Evolutionary conservation across 805 yeast species (phyloP).

Genomic region (Cyberlindnera nakhonratchasimensis): DNA sequence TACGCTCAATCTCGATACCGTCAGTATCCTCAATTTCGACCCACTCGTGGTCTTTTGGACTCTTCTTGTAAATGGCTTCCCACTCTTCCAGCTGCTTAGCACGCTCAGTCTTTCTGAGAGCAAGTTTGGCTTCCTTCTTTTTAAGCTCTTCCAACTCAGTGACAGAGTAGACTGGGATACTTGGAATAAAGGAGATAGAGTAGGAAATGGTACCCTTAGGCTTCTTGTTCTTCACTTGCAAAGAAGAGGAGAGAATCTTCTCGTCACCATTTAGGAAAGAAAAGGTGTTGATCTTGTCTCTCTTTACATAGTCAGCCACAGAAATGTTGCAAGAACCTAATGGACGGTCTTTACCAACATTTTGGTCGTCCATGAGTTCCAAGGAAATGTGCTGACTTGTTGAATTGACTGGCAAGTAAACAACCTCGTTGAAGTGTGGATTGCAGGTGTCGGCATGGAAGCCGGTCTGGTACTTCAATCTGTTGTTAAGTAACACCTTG

Average conservation of each 20-base stretch:
- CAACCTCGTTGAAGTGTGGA: constrained; percentile 58
- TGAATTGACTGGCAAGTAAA: constrained; percentile 58
- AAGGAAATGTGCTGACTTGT: constrained; percentile 56
- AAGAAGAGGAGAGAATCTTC: constrained; percentile 37
- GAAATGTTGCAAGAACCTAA: constrained; percentile 57
- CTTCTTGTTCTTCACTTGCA: constrained; percentile 33
- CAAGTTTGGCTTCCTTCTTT: constrained; percentile 37
- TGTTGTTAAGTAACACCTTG: constrained; percentile 54
- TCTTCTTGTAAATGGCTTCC: constrained; percentile 46
- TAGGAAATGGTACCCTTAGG: constrained; percentile 51
- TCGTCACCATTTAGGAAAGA: constrained; percentile 50
- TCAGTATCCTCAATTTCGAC: constrained; percentile 44
- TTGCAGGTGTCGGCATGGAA: constrained; percentile 50
- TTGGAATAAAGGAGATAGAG: constrained; percentile 62
- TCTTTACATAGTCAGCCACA: constrained; percentile 45
- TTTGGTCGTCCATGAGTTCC: constrained; percentile 65
- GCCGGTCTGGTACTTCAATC: constrained; percentile 50
- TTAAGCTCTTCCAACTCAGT: constrained; percentile 49
- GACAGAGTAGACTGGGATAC: constrained; percentile 57
- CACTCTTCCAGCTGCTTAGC: constrained; percentile 40
- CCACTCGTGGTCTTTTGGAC: constrained; percentile 66
- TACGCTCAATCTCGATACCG: constrained; percentile 32
- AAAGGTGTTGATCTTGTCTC: constrained; percentile 44
- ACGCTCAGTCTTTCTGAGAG: constrained; percentile 34
- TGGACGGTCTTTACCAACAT: constrained; percentile 56